A percentile compares a stretch with the other conserved stretches of the same genome.
Evolutionary conservation across 352 stramenopile genomes (phyloP).

Genomic region (Globisporangium ultimum): DNA sequence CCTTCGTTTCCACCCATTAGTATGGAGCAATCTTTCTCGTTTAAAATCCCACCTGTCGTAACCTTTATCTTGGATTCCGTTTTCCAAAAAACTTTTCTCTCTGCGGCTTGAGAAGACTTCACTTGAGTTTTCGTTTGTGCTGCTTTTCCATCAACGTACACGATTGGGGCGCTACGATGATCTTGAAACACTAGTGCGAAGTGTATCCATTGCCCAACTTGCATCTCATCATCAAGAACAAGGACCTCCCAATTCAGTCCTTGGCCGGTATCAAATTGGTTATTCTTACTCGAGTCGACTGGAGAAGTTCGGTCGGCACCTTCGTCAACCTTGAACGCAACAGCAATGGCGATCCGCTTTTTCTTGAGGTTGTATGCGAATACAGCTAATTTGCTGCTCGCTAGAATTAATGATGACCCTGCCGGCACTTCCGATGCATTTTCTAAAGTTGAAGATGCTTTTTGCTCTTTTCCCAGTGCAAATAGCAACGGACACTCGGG

Average conservation of each 20-base stretch:
- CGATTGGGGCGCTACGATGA: background rate
- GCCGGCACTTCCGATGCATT: background rate
- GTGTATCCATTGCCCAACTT: slow-evolving; percentile 5
- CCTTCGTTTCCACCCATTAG: background rate
- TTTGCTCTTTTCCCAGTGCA: background rate
- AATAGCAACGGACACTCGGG: slow-evolving; percentile 7
- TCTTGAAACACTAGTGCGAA: background rate
- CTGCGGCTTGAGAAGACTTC: background rate
- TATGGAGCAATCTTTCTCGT: slow-evolving; percentile 1
- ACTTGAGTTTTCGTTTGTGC: background rate
- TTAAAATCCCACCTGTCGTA: slow-evolving; percentile 2
- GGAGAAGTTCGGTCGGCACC: background rate
- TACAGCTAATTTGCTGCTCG: slow-evolving; percentile 1
- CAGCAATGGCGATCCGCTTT: background rate
- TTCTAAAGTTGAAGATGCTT: background rate
- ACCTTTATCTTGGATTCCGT: background rate
- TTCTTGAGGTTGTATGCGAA: slow-evolving; percentile 1
- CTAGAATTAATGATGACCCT: background rate
- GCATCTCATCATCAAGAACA: background rate
- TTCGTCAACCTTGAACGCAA: background rate
- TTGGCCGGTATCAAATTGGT: background rate
- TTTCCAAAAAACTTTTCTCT: background rate
- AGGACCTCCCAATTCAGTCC: background rate
- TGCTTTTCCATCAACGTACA: slow-evolving; percentile 1
- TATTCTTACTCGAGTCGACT: background rate